Base-by-base conservation (phyloP, 164 flowering plant genomes). In the Piper longum region DNA sequence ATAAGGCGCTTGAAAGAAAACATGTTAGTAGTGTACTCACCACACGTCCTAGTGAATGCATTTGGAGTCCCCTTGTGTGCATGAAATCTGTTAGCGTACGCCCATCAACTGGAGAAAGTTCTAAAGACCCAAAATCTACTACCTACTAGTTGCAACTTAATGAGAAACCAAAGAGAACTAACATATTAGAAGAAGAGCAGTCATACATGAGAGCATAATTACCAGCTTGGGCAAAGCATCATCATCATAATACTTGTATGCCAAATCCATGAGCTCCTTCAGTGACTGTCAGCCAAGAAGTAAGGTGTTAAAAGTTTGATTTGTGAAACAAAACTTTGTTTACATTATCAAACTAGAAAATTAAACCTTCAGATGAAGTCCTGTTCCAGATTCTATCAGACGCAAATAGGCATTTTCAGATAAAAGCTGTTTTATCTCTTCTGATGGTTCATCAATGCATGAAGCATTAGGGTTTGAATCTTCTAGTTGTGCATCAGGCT, bases 71-170 rank as follows among this genome's bases (percentile, higher is more conserved):
- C 75, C 96, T 82, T 64, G 85, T 69, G 75, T 91, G 98, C 98
- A 91, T 89, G 75, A 91, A 91, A 65, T 91, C 96, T 4, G 98
- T 87, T 44, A 91, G 77, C 2, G 96, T 91, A 71, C 89, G 91
- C 17, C 98, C 98, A 81, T 91, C 98, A 63, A 91, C 96, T 9
- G 98, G 96, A 63, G 98, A 91, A 66, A 91, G 91, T 72, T 89
- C 98, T 61, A 91, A 92, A 41, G 96, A 91, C 66, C 85, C 95
- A 75, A 89, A 91, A 70, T 91, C 96, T 72, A 96, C 75, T 43
- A 89, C 92, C 98, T 91, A 76, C 52, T 58, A 43, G 64, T 43
- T 54, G 62, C 44, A 65, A 4, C 57, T 48, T 60, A 44, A 16
- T 68, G 62, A 71, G 59, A 63, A 43, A 6, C 43, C 65, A 13